Evolutionary conservation across 176 grass and related monocot genomes (phyloP).

Genomic region (Hsuehochloa calcarea): DNA sequence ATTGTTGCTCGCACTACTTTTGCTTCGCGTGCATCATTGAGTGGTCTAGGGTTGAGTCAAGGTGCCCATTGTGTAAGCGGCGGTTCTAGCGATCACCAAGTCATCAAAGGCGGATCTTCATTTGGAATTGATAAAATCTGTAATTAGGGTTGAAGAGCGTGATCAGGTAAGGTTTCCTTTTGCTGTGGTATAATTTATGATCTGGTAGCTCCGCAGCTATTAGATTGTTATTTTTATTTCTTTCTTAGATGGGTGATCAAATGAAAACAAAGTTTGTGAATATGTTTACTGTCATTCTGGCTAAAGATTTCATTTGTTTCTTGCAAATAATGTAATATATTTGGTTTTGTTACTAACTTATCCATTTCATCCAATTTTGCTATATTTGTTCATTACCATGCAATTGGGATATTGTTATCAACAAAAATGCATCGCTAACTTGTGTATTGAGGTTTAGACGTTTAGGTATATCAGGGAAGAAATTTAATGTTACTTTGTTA

Average conservation of each 20-base stretch:
- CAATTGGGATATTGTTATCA: not conserved
- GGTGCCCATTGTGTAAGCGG: slow-evolving; percentile 87
- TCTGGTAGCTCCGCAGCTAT: not conserved
- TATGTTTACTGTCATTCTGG: slow-evolving; percentile 19
- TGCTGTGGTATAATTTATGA: slow-evolving; percentile 7
- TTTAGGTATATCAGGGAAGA: not conserved
- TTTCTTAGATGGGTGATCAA: slow-evolving; percentile 5
- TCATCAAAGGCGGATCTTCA: slow-evolving; percentile 57
- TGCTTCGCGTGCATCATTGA: slow-evolving; percentile 87
- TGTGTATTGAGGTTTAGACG: not conserved
- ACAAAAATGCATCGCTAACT: not conserved
- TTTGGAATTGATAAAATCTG: slow-evolving; percentile 49
- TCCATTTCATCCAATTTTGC: not conserved
- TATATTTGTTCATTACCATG: slow-evolving; percentile 8
- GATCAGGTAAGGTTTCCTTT: slow-evolving; percentile 71
- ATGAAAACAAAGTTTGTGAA: slow-evolving; percentile 1
- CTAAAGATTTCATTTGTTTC: not conserved
- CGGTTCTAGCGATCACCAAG: slow-evolving; percentile 86
- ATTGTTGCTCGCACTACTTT: slow-evolving; percentile 95
- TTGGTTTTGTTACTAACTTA: slow-evolving; percentile 11
- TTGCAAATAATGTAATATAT: not conserved
- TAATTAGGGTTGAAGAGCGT: slow-evolving; percentile 73
- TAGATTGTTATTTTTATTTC: not conserved
- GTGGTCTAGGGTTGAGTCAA: slow-evolving; percentile 92
- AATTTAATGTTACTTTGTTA: not conserved